Evolutionary conservation across 768 basidiomycete genomes (phyloP), one percentile per base, ranked within the genome.

Genomic region (Tremella mesenterica): DNA sequence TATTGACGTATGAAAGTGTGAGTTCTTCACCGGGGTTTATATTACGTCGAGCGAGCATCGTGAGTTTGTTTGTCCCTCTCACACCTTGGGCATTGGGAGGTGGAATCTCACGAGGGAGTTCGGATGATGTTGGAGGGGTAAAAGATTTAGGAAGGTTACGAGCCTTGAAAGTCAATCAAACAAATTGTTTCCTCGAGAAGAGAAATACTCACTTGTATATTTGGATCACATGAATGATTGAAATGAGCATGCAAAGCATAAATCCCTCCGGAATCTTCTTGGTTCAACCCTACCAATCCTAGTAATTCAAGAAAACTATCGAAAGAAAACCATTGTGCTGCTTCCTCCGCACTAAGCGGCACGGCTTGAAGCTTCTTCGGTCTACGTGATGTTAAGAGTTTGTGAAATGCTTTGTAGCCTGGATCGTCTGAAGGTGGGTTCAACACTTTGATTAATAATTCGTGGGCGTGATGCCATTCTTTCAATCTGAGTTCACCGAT

Each of bases 191-290:
- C 12, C 10, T 10, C 18, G 33, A 34, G 18, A 18, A 27, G 12
- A 27, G 5, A 2, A 10, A 25, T 0, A 60, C 64, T 47, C 41
- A 86, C 82, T 16, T 86, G 85, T 44, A 83, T 61, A 70, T 88
- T 92, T 0, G 90, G 88, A 16, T 75, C 71, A 72, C 90, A 95
- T 6, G 79, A 79, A 70, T 95, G 90, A 72, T 93, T 95, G 27
- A 92, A 71, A 60, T 91, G 86, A 1, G 88, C 85, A 69, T 92
- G 88, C 4, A 91, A 78, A 20, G 79, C 80, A 73, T 91, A 93
- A 9, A 93, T 76, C 1, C 88, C 89, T 2, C 88, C 88, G 50
- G 90, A 86, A 1, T 84, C 81, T 74, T 91, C 89, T 47, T 90
- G 76, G 65, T 90, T 91, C 23, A 91, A 78, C 56, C 80, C 85